phyloP scores from a whole-genome alignment of 352 stramenopile species.

The Phytopythium cucurbitacearum region DNA sequence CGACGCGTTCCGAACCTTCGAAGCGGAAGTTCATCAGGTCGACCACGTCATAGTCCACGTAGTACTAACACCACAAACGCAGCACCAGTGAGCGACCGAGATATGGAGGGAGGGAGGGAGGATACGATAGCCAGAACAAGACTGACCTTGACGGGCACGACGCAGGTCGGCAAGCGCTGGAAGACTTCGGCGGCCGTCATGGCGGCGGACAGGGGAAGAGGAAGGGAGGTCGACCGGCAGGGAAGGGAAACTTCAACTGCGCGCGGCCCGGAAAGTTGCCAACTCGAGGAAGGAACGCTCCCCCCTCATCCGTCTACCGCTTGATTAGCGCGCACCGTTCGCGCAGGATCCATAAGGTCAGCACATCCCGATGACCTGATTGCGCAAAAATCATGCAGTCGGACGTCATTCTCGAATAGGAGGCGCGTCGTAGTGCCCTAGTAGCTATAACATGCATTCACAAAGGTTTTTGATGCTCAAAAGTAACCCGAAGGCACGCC shows the following conservation, averaged over 20 bases:
- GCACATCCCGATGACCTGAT: slow-evolving; percentile 1
- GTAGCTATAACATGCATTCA: not conserved
- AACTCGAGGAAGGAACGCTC: slow-evolving; percentile 3
- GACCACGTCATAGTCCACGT: slow-evolving; percentile 71
- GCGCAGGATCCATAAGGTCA: no score
- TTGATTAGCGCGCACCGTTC: no score
- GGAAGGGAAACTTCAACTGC: slow-evolving; percentile 4
- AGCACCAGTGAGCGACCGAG: not conserved
- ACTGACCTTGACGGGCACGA: slow-evolving; percentile 52
- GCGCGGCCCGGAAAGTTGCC: not conserved
- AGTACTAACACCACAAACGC: slow-evolving; percentile 37
- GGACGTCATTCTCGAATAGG: no score
- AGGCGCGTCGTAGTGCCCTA: no score
- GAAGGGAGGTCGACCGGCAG: not conserved
- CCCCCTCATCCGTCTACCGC: not conserved
- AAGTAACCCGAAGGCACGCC: no score
- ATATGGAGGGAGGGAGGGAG: not conserved
- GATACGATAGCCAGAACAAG: not conserved
- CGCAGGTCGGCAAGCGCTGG: slow-evolving; percentile 48
- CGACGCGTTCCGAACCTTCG: slow-evolving; percentile 56
- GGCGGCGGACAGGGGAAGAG: slow-evolving; percentile 6
- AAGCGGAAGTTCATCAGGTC: slow-evolving; percentile 79
- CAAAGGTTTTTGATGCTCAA: not conserved
- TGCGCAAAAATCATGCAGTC: slow-evolving; percentile 1
- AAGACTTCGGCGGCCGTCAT: slow-evolving; percentile 33